Evolutionary conservation across 2,329 filamentous ascomycete genomes (phyloP), one percentile per base, ranked within the genome.

Genomic region (Ampelomyces quisqualis): DNA sequence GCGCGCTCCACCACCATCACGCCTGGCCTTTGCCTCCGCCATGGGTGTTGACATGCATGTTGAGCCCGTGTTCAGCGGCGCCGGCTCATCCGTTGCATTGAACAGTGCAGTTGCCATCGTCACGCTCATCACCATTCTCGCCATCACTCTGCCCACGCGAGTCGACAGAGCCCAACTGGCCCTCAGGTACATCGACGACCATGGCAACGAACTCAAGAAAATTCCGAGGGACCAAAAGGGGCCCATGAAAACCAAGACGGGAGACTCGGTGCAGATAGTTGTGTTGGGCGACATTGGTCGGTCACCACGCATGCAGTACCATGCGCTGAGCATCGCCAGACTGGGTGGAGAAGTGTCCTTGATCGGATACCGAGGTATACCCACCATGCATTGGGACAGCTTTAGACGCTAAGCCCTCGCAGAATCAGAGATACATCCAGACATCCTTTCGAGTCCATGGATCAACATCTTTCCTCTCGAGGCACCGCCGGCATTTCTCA

Each of bases 291-390:
- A 98, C 63, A 90, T 98, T 65, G 93, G 93, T 26, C 82, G 90
- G 31, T 97, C 91, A 65, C 93, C 93, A 34, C 88, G 93, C 41
- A 98, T 98, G 91, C 90, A 97, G 64, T 97, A 98, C 60, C 93
- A 98, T 77, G 91, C 91, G 14, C 75, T 95, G 55, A 97, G 91
- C 65, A 83, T 97, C 59, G 88, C 89, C 27, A 86, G 84, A 58
- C 83, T 90, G 61, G 88, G 88, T 17, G 85, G 83, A 5, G 77
- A 78, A 22, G 91, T 96, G 14, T 84, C 91, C 64, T 73, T 98
- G 9, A 84, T 98, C 55, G 93, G 91, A 31, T 97, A 96, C 65
- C 77, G 14, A 6, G 5, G 19, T 24, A 2, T 21, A 10, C n/a
- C n/a, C n/a, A n/a, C n/a, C n/a, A n/a, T n/a, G n/a, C n/a, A n/a